Percentiles rank a stretch among this genome's conserved stretches.
Conservation (phyloP, 495 filamentous ascomycete genomes). For the Penicillium robsamsonii region DNA sequence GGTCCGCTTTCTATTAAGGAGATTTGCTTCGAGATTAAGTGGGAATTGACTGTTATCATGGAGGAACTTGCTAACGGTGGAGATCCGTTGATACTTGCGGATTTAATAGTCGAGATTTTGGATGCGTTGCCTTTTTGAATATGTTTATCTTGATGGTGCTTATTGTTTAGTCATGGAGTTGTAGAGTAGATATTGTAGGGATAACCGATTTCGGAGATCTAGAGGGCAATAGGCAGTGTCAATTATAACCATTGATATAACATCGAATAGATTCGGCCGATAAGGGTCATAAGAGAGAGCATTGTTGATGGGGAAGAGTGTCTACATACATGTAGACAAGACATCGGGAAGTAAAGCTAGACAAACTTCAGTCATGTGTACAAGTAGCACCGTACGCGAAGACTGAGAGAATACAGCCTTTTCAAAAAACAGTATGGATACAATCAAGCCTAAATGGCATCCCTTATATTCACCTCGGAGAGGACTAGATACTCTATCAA, state of each 20-base stretch:
- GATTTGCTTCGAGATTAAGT: conserved; percentile 1
- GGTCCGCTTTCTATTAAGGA: conserved; percentile 1
- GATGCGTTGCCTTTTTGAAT: conserved; percentile 4
- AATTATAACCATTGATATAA: background rate
- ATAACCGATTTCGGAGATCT: too few relatives aligned
- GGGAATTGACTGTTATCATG: background rate
- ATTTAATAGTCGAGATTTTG: background rate
- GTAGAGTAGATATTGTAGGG: background rate
- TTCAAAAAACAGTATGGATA: background rate
- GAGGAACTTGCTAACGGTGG: background rate
- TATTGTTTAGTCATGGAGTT: background rate
- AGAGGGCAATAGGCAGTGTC: background rate
- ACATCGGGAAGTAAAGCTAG: background rate
- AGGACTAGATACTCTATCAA: conserved; percentile 22
- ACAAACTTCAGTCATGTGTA: background rate
- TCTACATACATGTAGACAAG: background rate
- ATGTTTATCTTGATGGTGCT: background rate
- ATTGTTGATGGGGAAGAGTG: background rate
- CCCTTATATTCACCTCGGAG: conserved; percentile 15
- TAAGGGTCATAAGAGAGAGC: background rate
- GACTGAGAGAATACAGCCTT: background rate
- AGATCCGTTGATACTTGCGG: background rate
- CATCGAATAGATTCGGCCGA: background rate
- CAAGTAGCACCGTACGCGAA: background rate
- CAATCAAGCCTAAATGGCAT: conserved; percentile 1